Conservation (phyloP, 75 land plant species). For the Cryptomeria japonica region DNA sequence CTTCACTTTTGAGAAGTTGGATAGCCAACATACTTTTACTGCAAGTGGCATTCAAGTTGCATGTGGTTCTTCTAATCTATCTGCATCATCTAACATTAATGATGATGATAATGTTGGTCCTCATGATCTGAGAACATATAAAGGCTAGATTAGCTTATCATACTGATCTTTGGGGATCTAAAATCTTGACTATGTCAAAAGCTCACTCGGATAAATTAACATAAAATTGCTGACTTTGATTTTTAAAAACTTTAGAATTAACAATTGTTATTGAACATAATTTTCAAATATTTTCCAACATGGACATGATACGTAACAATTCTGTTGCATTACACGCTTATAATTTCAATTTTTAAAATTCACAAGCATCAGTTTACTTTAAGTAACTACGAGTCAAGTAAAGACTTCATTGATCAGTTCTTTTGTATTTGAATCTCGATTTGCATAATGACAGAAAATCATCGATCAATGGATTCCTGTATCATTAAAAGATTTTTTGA, state of each 20-base stretch:
- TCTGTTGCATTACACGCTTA: neutral
- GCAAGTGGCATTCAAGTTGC: too few species aligned
- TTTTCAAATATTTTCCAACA: neutral
- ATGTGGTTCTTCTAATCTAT: too few species aligned
- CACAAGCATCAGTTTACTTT: neutral
- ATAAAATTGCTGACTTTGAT: neutral
- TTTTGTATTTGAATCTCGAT: neutral
- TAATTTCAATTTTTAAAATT: neutral
- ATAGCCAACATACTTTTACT: too few species aligned
- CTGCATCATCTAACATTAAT: too few species aligned
- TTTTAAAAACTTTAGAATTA: neutral
- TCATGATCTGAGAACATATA: neutral
- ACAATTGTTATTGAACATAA: neutral
- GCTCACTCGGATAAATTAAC: neutral
- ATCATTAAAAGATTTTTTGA: neutral
- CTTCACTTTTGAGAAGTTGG: too few species aligned
- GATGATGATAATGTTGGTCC: too few species aligned
- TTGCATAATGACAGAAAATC: neutral
- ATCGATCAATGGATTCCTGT: neutral
- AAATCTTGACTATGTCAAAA: neutral
- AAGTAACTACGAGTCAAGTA: neutral
- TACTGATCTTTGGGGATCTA: neutral
- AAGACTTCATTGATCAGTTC: neutral
- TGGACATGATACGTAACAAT: neutral
- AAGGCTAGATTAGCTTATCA: neutral